Evolutionary conservation across 306 rosid species (phyloP), one percentile per base, ranked within the genome.

Genomic region (Cucumis cinereus): DNA sequence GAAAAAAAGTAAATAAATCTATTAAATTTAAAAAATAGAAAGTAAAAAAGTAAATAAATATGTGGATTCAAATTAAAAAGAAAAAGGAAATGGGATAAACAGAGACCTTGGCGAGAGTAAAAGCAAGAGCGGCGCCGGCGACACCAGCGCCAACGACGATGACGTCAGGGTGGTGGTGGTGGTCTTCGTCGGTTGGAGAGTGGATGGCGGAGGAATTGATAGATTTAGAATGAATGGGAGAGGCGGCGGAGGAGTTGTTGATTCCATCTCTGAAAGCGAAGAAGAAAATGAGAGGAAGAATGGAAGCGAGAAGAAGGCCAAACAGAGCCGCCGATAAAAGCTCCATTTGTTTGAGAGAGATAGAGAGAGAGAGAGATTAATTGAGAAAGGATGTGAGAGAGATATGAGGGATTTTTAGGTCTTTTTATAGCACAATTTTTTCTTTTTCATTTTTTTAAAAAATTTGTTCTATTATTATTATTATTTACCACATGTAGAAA

Each of bases 121-220:
- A 85, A 85, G 98, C 96, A 66, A 93, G 97, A 79, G 98, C 98
- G 7, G 97, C 88, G 43, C 98, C 98, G 41, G 96, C 96, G 76
- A 93, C 98, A 1, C 97, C 98, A 23, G 98, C 98, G 49, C 98
- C 97, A 6, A 93, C 97, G 67, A 91, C 81, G 81, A 93, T 79
- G 53, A 93, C 82, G 41, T 91, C 96, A 0, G 83, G 35, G 0
- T 54, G 23, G 24, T n/a, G n/a, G n/a, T n/a, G n/a, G n/a, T n/a
- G n/a, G n/a, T n/a, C n/a, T n/a, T n/a, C n/a, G n/a, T n/a, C n/a
- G n/a, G n/a, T n/a, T n/a, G n/a, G n/a, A n/a, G n/a, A n/a, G n/a
- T n/a, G n/a, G n/a, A n/a, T n/a, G 9, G 35, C 35, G 35, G 35
- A 5, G 35, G 40, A 45, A 45, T 45, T 45, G 16, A 4, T 8